Conservation (phyloP, 2,329 filamentous ascomycete genomes). For the Dendrostoma leiphaemia region DNA sequence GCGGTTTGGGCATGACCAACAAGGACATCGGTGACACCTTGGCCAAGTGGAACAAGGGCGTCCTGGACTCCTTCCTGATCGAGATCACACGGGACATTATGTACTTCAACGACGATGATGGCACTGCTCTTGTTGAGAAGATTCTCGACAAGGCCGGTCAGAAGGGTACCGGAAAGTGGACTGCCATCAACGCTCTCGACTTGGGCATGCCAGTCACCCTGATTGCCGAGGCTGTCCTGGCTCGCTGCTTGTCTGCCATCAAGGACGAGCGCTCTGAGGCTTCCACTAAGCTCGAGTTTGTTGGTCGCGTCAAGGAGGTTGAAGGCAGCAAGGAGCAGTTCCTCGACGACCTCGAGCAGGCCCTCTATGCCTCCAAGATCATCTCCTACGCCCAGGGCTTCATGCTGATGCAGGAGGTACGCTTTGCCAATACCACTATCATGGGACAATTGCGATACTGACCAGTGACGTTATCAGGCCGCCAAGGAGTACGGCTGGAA, state of each 20-base stretch:
- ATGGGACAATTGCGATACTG: constrained; percentile 16
- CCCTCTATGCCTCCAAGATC: constrained; percentile 98
- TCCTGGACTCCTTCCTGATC: constrained; percentile 98
- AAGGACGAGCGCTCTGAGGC: constrained; percentile 91
- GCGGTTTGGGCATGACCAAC: constrained; percentile 80
- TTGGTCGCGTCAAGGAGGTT: constrained; percentile 76
- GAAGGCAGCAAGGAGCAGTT: constrained; percentile 89
- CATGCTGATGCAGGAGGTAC: constrained; percentile 98
- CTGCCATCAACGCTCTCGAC: constrained; percentile 97
- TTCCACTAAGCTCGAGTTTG: constrained; percentile 69
- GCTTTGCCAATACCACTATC: constrained; percentile 25
- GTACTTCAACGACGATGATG: constrained; percentile 96
- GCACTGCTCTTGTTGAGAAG: constrained; percentile 91
- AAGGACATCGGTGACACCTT: constrained; percentile 97
- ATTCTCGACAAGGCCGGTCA: constrained; percentile 97
- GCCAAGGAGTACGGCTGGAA: constrained; percentile 97
- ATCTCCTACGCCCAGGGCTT: constrained; percentile 99
- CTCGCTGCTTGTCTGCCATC: constrained; percentile 89
- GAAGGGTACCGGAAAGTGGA: constrained; percentile 99
- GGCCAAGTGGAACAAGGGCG: constrained; percentile 96
- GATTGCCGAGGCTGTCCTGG: constrained; percentile 95
- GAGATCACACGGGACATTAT: constrained; percentile 99
- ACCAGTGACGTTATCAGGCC: constrained; percentile 55
- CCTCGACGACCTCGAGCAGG: constrained; percentile 97
- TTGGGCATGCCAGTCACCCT: constrained; percentile 98